Evolutionary conservation across 2,329 filamentous ascomycete species (phyloP).

Genomic region (Talaromyces sp.): DNA sequence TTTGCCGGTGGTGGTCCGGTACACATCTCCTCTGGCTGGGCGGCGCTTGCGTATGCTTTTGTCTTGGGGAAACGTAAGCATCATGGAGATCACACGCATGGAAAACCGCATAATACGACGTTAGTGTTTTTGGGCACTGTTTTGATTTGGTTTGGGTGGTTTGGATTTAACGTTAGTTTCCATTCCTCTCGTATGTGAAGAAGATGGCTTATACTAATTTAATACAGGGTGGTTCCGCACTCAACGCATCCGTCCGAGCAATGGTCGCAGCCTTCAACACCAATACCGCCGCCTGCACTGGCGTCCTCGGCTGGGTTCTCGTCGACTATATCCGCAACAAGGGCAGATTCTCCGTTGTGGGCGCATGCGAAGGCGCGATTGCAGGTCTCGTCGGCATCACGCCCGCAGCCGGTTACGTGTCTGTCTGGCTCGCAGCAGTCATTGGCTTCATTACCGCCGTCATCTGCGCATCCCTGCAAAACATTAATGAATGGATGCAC

Average conservation of each 20-base stretch:
- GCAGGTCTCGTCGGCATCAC: slow-evolving; percentile 62
- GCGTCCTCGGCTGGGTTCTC: slow-evolving; percentile 55
- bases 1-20: slow-evolving; percentile 75
- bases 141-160: slow-evolving; percentile 52
- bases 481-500: slow-evolving; percentile 54
- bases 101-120: slow-evolving; percentile 67
- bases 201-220: neutral
- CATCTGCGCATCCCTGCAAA: slow-evolving; percentile 50
- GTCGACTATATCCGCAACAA: slow-evolving; percentile 54
- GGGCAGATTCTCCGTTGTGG: slow-evolving; percentile 56
- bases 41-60: slow-evolving; percentile 69
- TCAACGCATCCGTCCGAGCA: slow-evolving; percentile 54
- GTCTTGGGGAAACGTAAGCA: slow-evolving; percentile 69
- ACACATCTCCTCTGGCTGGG: slow-evolving; percentile 70
- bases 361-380: slow-evolving; percentile 58
- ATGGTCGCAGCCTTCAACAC: slow-evolving; percentile 60
- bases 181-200: too few species aligned
- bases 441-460: slow-evolving; percentile 58
- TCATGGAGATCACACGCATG: slow-evolving; percentile 53
- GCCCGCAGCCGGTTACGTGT: slow-evolving; percentile 55
- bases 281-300: slow-evolving; percentile 55
- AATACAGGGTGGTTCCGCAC: slow-evolving; percentile 50
- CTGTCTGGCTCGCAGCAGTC: slow-evolving; percentile 54
- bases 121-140: slow-evolving; percentile 68
- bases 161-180: slow-evolving; percentile 54